phyloP scores from a whole-genome alignment of 2,329 filamentous ascomycete species.

The Colletotrichum australisinense region DNA sequence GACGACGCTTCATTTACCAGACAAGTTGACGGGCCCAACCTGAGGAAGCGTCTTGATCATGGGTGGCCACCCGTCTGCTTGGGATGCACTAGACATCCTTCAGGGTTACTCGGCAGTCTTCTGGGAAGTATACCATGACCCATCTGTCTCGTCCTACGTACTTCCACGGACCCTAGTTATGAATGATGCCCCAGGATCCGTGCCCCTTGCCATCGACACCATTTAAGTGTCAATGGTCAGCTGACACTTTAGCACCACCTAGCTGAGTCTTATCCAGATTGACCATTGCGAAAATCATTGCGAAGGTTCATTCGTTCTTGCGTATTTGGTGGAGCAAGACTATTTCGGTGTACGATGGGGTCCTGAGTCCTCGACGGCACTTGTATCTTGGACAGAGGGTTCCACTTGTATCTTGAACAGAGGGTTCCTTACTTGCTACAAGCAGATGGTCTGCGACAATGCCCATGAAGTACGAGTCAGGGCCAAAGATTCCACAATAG shows the following conservation, averaged over 20 bases:
- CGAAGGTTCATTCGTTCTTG: neutral
- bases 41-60: neutral
- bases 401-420: neutral
- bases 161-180: no score
- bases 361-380: neutral
- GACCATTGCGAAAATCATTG: neutral
- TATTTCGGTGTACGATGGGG: neutral
- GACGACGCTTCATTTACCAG: neutral
- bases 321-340: neutral
- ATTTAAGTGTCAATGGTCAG: neutral
- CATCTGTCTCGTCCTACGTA: no score
- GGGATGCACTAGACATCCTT: neutral
- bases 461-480: no score
- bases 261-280: neutral
- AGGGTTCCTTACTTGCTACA: neutral
- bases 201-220: neutral
- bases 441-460: neutral
- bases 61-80: neutral
- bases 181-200: neutral
- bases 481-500: no score
- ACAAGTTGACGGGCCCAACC: neutral
- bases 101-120: neutral
- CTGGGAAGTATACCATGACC: neutral
- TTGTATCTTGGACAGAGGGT: neutral
- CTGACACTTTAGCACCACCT: neutral